Evolutionary conservation across 1,284 basidiomycete genomes (phyloP).

Genomic region (Tilletia setariae): DNA sequence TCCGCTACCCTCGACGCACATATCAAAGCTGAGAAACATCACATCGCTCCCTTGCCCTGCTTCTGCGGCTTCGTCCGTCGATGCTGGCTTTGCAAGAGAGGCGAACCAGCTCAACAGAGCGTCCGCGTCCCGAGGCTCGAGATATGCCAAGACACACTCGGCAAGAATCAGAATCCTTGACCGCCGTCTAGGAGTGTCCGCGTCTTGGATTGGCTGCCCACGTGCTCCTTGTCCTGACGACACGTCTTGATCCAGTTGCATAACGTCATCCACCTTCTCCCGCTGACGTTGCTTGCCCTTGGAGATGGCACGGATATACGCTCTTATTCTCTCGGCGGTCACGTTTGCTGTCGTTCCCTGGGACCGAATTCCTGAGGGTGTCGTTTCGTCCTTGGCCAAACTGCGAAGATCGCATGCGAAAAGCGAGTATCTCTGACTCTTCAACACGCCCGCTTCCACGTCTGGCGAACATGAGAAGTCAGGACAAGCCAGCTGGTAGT

Average conservation of each 20-base stretch:
- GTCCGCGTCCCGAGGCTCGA: slow-evolving; percentile 30
- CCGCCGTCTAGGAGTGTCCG: not conserved
- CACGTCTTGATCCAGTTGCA: too few species aligned
- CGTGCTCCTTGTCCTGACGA: too few species aligned
- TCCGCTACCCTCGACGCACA: slow-evolving; percentile 31
- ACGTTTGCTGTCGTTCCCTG: not conserved
- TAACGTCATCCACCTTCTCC: too few species aligned
- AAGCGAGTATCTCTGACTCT: not conserved
- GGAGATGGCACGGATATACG: not conserved
- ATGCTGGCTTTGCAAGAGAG: not conserved
- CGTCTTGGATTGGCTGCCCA: too few species aligned
- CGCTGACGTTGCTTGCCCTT: not conserved
- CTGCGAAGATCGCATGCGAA: slow-evolving; percentile 15
- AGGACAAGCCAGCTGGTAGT: not conserved
- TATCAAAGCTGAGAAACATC: slow-evolving; percentile 44
- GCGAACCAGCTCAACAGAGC: slow-evolving; percentile 29
- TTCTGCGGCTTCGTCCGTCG: not conserved
- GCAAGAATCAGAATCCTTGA: slow-evolving; percentile 43
- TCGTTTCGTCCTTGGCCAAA: not conserved
- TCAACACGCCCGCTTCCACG: not conserved
- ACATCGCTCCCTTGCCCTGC: slow-evolving; percentile 7
- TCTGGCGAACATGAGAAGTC: not conserved
- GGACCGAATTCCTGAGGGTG: not conserved
- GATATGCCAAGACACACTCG: slow-evolving; percentile 52
- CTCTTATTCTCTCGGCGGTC: not conserved